These are phyloP conservation scores for Micromonas pusilla DNA, from an alignment of 139 green algal genomes.

Conservation along the genomic window DNA sequence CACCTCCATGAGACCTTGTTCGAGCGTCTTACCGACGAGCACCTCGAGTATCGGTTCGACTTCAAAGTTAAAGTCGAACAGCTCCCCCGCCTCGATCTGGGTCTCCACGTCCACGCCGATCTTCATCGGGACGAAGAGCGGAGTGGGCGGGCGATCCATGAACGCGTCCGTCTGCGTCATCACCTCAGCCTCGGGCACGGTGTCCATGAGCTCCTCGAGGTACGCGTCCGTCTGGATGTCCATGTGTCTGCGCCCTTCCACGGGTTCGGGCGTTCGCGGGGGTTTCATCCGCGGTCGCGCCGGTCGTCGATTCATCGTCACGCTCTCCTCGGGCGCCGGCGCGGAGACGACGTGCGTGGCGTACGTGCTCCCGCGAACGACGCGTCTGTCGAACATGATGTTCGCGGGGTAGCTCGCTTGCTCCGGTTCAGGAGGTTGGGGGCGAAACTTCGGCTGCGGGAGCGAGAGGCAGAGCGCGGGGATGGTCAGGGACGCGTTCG, in stretches of 20 bases:
- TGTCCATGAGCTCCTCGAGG: constrained; percentile 74
- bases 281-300: not conserved
- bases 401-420: constrained; percentile 42
- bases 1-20: constrained; percentile 83
- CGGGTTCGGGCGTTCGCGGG: constrained; percentile 57
- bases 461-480: not conserved
- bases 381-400: constrained; percentile 81
- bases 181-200: constrained; percentile 60
- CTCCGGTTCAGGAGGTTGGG: not conserved
- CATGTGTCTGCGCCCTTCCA: constrained; percentile 69
- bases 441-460: not conserved
- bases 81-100: constrained; percentile 66
- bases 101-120: constrained; percentile 65
- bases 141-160: constrained; percentile 67
- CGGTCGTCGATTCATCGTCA: no score
- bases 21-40: constrained; percentile 77
- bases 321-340: not conserved
- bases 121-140: constrained; percentile 71
- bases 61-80: constrained; percentile 88
- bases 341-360: constrained; percentile 59
- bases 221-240: constrained; percentile 73
- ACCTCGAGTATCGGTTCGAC: constrained; percentile 81
- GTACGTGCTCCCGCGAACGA: constrained; percentile 80
- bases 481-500: not conserved
- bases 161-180: constrained; percentile 76